phyloP scores from a whole-genome alignment of 345 rosid genomes.

The Cardiospermum halicacabum region DNA sequence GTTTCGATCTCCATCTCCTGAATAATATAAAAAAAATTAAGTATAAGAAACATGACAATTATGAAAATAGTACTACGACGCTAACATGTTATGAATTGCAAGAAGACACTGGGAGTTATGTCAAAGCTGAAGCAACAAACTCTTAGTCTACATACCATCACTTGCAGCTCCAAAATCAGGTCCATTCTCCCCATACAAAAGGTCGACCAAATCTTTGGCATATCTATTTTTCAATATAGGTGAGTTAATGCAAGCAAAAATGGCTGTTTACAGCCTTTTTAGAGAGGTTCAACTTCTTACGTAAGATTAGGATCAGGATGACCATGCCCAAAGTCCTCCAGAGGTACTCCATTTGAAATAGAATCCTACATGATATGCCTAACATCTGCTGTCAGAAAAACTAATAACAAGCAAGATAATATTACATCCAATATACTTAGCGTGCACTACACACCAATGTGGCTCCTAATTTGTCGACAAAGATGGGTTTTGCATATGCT shows the following conservation, averaged over 20 bases:
- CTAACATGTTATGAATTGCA: neutral
- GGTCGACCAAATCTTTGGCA: constrained; percentile 84
- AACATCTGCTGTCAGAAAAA: constrained; percentile 21
- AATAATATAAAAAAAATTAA: constrained; percentile 13
- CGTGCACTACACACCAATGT: constrained; percentile 38
- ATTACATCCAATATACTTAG: constrained; percentile 15
- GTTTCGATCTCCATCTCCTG: constrained; percentile 97
- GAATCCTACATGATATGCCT: constrained; percentile 56
- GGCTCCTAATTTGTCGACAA: constrained; percentile 83
- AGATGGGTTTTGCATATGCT: constrained; percentile 90
- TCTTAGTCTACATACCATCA: constrained; percentile 52
- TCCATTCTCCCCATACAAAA: constrained; percentile 71
- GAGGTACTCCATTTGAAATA: constrained; percentile 76
- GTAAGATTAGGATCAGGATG: constrained; percentile 98
- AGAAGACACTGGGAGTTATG: neutral
- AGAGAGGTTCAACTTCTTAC: constrained; percentile 38
- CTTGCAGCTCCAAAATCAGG: constrained; percentile 98
- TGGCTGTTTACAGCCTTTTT: constrained; percentile 7
- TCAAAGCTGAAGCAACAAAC: constrained; percentile 2
- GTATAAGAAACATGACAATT: neutral
- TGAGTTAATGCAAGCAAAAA: constrained; percentile 10
- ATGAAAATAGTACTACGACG: neutral
- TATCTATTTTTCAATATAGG: constrained; percentile 47
- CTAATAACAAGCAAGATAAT: constrained; percentile 9
- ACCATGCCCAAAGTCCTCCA: constrained; percentile 94